Base-by-base conservation (phyloP, 1,284 basidiomycete species). In the Ustilago hordei region DNA sequence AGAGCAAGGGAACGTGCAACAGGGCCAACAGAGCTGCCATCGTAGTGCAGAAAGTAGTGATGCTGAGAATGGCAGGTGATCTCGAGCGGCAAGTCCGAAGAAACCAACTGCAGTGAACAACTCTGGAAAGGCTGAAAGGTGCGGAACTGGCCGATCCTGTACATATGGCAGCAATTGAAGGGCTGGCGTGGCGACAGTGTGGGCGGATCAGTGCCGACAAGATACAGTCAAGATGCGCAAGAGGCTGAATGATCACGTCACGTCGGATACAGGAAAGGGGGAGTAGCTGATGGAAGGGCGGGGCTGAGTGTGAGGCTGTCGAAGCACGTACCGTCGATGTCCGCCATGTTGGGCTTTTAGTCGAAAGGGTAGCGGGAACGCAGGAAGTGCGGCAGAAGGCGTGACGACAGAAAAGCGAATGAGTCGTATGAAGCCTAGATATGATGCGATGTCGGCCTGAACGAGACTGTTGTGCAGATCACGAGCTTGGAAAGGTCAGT, bases 251-350 rank as follows among this genome's bases (percentile, higher is more conserved):
- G 41, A 23, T 19, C 47, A 36, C 36, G 17, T 69, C 56, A 64
- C 45, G 50, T 39, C 38, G 69, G 47, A 43, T 48, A 32, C 23
- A 31, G n/a, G 13, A 55, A 47, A 36, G 38, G 41, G 28, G 55
- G 36, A 17, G 60, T 7, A 55, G 69, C 41, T 47, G 60, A 28
- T 19, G 36, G 32, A 28, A 55, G 35, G 57, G 56, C 39, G 60
- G 17, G 32, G 28, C 17, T 39, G 38, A 64, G 61, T 13, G 55
- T 32, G 71, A 69, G 17, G 35, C 43, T 65, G 68, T 69, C 65
- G 76, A 52, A 69, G 60, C 57, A 81, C 80, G 78, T 78, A 81
- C 80, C 80, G 61, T 81, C 80, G 66, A 65, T 64, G 65, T 81
- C 80, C 67, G 80, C 80, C 80, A 81, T 81, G 58, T 52, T 78